These are phyloP conservation scores for Asclepias syriaca DNA, from an alignment of 257 asterid genomes.

Conservation along the genomic window DNA sequence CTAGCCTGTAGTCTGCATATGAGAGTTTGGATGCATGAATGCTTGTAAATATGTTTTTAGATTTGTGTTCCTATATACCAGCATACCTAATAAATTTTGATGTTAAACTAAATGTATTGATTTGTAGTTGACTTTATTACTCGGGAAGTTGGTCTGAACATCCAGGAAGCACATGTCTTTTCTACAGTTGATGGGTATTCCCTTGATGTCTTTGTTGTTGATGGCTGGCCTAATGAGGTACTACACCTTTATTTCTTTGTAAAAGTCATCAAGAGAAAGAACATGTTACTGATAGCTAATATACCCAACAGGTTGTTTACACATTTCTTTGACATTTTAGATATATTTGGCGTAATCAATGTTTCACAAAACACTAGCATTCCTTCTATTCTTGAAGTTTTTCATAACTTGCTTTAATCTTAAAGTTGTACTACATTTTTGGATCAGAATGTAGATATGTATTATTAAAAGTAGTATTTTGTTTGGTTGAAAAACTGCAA, in stretches of 20 bases:
- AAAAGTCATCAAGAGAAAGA: not conserved
- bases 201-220: slow-evolving; percentile 94
- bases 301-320: not conserved
- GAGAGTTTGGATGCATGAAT: not conserved
- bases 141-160: slow-evolving; percentile 93
- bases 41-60: not conserved
- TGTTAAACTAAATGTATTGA: slow-evolving; percentile 21
- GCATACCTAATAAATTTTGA: slow-evolving; percentile 7
- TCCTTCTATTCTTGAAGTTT: not conserved
- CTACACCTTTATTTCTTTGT: slow-evolving; percentile 11
- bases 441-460: not conserved
- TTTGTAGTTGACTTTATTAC: slow-evolving; percentile 88
- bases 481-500: not conserved
- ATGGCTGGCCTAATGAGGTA: slow-evolving; percentile 97
- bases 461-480: not conserved
- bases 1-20: not conserved
- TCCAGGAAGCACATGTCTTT: slow-evolving; percentile 98
- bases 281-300: not conserved
- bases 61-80: slow-evolving; percentile 7
- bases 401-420: not conserved
- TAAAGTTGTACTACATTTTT: not conserved
- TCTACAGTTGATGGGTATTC: slow-evolving; percentile 95
- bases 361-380: not conserved
- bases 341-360: not conserved
- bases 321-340: not conserved